Conservation (phyloP, 1,284 basidiomycete genomes). For the Marasmius tenuissimus region DNA sequence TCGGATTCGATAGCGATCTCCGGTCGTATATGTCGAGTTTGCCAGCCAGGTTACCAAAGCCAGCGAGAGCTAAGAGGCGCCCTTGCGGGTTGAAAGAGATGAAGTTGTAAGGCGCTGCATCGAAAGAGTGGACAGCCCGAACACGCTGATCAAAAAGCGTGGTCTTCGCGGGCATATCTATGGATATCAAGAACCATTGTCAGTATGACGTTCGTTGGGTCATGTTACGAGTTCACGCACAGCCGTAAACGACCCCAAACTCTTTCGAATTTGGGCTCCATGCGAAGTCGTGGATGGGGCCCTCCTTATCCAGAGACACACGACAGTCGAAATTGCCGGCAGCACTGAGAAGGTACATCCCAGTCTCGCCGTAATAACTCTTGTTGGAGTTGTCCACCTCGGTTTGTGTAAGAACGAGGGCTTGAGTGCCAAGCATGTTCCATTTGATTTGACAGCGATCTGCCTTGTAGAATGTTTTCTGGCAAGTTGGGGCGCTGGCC, state of each 20-base stretch:
- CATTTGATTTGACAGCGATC: conserved; percentile 95
- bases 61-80: conserved; percentile 84
- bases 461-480: conserved; percentile 96
- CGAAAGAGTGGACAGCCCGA: conserved; percentile 88
- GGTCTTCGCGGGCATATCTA: conserved; percentile 89
- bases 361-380: conserved; percentile 98
- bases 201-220: not conserved
- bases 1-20: conserved; percentile 52
- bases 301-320: conserved; percentile 93
- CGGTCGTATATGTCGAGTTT: conserved; percentile 93
- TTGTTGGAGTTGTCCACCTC: conserved; percentile 98
- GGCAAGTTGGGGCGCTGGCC: conserved; percentile 59
- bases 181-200: not conserved
- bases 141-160: conserved; percentile 92
- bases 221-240: conserved; percentile 48
- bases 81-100: conserved; percentile 95
- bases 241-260: conserved; percentile 95
- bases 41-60: conserved; percentile 95
- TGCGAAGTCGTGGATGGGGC: conserved; percentile 94
- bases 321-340: conserved; percentile 95
- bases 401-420: conserved; percentile 89
- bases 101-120: conserved; percentile 87
- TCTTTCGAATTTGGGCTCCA: conserved; percentile 99
- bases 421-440: conserved; percentile 90
- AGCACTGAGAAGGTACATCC: conserved; percentile 91